Percentiles rank a stretch among this genome's conserved stretches.
These are phyloP conservation scores for Monosporozyma aquatica DNA, from an alignment of 805 yeast genomes.

Conservation along the genomic window DNA sequence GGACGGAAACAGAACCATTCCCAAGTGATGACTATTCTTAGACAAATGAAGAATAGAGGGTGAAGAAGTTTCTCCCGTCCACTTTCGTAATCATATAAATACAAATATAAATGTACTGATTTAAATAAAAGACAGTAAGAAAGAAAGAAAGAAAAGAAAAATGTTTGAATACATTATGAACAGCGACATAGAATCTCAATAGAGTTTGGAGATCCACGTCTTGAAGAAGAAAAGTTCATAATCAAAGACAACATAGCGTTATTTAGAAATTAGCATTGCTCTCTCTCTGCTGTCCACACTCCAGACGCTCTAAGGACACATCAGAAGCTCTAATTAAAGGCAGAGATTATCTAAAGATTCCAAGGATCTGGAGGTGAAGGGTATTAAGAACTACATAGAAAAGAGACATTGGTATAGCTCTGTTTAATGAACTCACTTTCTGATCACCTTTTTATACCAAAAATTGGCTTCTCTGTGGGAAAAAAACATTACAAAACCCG, in stretches of 20 bases:
- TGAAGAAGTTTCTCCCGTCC: constrained; percentile 14
- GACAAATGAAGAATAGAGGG: constrained; percentile 66
- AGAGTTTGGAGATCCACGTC: background rate
- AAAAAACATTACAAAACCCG: background rate
- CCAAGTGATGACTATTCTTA: constrained; percentile 61
- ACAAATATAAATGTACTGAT: no score
- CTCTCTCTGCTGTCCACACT: constrained; percentile 49
- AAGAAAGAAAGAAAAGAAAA: background rate
- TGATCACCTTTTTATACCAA: constrained; percentile 2
- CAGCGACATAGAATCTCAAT: background rate
- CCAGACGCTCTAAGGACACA: constrained; percentile 22
- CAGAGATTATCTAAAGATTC: constrained; percentile 26
- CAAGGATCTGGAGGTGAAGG: constrained; percentile 23
- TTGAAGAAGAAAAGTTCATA: constrained; percentile 5
- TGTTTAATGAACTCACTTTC: no score
- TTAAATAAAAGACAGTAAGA: no score
- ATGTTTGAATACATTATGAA: constrained; percentile 7
- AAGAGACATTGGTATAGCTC: no score
- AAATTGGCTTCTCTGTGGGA: no score
- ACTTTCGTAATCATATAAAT: no score
- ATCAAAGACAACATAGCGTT: constrained; percentile 3
- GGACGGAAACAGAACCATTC: constrained; percentile 31
- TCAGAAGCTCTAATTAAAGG: constrained; percentile 34
- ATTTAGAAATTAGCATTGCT: constrained; percentile 15
- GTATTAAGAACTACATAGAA: constrained; percentile 6